Evolutionary conservation across 2,329 filamentous ascomycete genomes (phyloP).

Genomic region (Coniochaeta sp.): DNA sequence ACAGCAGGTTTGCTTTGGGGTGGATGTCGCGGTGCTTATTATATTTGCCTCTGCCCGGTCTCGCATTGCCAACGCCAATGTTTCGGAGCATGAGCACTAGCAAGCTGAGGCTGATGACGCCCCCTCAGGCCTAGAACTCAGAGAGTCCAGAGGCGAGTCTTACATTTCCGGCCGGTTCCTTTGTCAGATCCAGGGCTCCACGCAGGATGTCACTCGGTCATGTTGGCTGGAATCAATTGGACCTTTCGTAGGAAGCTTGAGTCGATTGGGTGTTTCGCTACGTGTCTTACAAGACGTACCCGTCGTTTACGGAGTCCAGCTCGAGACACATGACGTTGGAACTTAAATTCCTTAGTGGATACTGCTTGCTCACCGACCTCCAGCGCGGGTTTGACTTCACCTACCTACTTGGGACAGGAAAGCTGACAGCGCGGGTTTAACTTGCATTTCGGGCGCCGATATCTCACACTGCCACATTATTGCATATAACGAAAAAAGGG

Average conservation of each 20-base stretch:
- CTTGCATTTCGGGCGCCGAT: neutral
- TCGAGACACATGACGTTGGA: neutral
- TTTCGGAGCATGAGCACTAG: neutral
- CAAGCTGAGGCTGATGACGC: neutral
- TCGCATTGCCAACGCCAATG: neutral
- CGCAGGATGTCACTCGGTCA: neutral
- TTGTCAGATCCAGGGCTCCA: neutral
- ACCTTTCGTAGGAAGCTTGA: neutral
- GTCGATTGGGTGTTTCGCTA: neutral
- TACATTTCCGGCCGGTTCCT: too few species aligned
- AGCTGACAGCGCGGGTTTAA: too few species aligned
- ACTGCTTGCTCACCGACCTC: neutral
- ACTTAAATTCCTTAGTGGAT: neutral
- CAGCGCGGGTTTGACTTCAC: neutral
- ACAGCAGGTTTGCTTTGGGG: neutral
- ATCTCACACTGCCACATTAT: neutral
- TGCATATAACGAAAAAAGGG: neutral
- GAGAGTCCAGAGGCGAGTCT: too few species aligned
- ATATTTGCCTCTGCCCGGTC: neutral
- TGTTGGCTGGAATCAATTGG: neutral
- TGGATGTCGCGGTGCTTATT: neutral
- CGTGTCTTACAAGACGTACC: neutral
- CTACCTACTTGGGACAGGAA: neutral
- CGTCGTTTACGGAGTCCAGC: neutral
- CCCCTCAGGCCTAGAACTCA: neutral